These are phyloP conservation scores for Suhomyces yuchorum DNA, from an alignment of 1,139 yeast genomes.

Conservation along the genomic window DNA sequence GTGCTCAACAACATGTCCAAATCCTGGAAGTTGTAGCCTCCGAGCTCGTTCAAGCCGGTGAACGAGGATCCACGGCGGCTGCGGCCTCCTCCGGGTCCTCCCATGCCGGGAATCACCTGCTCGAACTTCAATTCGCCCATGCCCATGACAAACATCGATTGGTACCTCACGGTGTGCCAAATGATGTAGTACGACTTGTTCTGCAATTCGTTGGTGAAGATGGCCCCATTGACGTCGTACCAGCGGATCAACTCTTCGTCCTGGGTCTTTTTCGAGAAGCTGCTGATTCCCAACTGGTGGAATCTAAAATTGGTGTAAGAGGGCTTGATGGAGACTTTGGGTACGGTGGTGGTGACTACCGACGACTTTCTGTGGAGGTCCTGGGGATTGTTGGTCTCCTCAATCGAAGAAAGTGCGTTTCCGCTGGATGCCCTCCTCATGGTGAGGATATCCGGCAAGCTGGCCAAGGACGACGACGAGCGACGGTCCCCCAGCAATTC, in stretches of 20 bases:
- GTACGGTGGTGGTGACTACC: conserved; percentile 25
- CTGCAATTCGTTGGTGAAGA: conserved; percentile 44
- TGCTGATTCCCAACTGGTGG: conserved; percentile 8
- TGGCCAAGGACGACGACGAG: conserved; percentile 41
- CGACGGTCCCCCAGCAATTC: conserved; percentile 38
- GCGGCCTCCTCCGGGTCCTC: conserved; percentile 19
- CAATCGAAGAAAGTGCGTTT: conserved; percentile 26
- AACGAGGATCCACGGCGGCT: conserved; percentile 40
- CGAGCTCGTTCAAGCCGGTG: conserved; percentile 42
- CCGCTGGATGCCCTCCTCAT: conserved; percentile 27
- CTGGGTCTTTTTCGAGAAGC: conserved; percentile 6
- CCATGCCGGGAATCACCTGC: conserved; percentile 20
- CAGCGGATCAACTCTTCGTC: conserved; percentile 16
- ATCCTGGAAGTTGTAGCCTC: conserved; percentile 47
- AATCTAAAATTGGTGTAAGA: conserved; percentile 18
- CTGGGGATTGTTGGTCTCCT: background rate
- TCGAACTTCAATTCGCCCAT: conserved; percentile 43
- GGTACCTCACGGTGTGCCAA: conserved; percentile 32
- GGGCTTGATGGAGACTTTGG: conserved; percentile 42
- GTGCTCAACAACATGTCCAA: conserved; percentile 38
- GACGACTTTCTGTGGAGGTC: conserved; percentile 31
- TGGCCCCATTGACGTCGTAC: conserved; percentile 39
- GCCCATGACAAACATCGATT: conserved; percentile 29
- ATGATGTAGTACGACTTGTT: conserved; percentile 39
- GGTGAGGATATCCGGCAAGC: conserved; percentile 29